phyloP scores from a whole-genome alignment of 768 basidiomycete species.

The Sarcomyxa edulis region DNA sequence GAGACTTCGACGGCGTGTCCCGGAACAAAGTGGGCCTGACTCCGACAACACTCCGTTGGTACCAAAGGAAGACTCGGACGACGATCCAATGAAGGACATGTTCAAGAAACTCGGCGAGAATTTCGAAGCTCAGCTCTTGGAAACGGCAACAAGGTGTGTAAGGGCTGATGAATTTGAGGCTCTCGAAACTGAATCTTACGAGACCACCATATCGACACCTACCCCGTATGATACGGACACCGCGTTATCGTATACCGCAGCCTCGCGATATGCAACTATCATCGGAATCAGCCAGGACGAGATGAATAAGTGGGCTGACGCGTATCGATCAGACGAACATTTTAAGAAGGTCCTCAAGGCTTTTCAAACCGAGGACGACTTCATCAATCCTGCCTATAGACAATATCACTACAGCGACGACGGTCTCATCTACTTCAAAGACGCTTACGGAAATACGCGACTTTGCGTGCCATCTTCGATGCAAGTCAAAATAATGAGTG shows the following conservation, averaged over 20 bases:
- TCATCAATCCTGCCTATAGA: slow-evolving; percentile 2
- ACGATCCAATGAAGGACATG: slow-evolving; percentile 19
- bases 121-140: slow-evolving; percentile 20
- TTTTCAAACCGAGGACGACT: too few species aligned
- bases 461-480: slow-evolving; percentile 21
- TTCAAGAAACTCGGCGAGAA: slow-evolving; percentile 17
- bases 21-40: slow-evolving; percentile 13
- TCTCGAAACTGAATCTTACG: too few species aligned
- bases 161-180: too few species aligned
- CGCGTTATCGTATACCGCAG: too few species aligned
- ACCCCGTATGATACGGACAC: too few species aligned
- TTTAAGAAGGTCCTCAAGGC: too few species aligned
- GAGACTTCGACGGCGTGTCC: too few species aligned
- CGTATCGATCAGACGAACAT: too few species aligned
- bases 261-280: too few species aligned
- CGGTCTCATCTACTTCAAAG: slow-evolving; percentile 19
- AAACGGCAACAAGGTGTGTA: slow-evolving; percentile 9
- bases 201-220: too few species aligned
- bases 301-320: too few species aligned
- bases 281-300: too few species aligned
- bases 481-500: slow-evolving; percentile 13
- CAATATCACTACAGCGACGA: slow-evolving; percentile 10
- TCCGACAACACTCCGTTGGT: neutral
- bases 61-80: neutral
- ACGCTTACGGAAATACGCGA: slow-evolving; percentile 14